A percentile compares a stretch with the other conserved stretches of the same genome.
Conservation (phyloP, 1,284 basidiomycete genomes). For the Heterobasidion irregulare region DNA sequence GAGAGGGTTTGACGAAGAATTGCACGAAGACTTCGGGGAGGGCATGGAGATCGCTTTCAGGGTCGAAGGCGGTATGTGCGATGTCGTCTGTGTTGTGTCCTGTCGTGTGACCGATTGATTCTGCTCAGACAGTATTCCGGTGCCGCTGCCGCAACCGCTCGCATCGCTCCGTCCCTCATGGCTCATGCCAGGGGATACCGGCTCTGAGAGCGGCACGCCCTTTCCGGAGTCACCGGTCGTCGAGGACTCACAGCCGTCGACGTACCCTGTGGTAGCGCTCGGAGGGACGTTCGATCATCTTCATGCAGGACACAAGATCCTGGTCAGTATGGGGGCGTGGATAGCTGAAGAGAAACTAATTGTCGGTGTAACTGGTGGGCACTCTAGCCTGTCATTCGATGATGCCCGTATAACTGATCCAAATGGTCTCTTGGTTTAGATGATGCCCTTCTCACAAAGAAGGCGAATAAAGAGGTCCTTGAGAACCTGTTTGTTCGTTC, state of each 20-base stretch:
- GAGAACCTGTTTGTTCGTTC: constrained; percentile 57
- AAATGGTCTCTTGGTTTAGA: constrained; percentile 29
- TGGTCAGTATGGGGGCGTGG: constrained; percentile 87
- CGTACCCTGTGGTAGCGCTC: constrained; percentile 44
- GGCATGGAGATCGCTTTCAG: constrained; percentile 40
- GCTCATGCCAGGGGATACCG: constrained; percentile 7
- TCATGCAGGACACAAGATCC: constrained; percentile 95
- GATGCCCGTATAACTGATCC: not conserved
- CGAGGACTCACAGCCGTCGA: constrained; percentile 11
- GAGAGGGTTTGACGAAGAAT: constrained; percentile 33
- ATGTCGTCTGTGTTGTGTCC: no score
- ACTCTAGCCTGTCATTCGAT: not conserved
- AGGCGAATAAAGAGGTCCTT: constrained; percentile 64
- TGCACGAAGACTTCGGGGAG: constrained; percentile 17
- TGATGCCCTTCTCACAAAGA: constrained; percentile 68
- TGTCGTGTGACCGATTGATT: not conserved
- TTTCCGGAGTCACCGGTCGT: constrained; percentile 6
- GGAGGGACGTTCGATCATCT: constrained; percentile 96
- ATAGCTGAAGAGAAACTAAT: constrained; percentile 77
- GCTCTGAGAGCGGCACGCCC: constrained; percentile 1
- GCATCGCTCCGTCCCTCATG: constrained; percentile 9
- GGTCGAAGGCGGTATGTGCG: constrained; percentile 32
- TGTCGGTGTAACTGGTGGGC: constrained; percentile 78
- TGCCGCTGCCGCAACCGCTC: constrained; percentile 11
- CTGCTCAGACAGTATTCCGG: constrained; percentile 12